phyloP scores from a whole-genome alignment of 2,329 filamentous ascomycete genomes.

The Xylariaceae sp. region DNA sequence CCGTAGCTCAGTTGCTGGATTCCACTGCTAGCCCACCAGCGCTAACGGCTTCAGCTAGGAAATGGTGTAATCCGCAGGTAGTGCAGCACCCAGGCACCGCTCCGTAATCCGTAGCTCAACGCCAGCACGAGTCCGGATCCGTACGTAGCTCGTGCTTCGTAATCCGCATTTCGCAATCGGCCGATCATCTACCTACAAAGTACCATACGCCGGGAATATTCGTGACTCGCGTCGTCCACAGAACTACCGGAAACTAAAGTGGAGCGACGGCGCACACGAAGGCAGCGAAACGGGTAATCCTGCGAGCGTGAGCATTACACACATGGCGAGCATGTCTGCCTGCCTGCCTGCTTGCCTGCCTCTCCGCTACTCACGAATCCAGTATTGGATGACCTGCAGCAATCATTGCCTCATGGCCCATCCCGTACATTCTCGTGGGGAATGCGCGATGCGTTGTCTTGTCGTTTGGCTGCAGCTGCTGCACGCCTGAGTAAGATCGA shows the following conservation, averaged over 20 bases:
- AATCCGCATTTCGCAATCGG: too few species aligned
- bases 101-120: too few species aligned
- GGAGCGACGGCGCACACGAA: not conserved
- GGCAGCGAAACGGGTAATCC: not conserved
- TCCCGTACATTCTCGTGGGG: not conserved
- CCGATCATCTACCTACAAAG: too few species aligned
- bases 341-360: too few species aligned
- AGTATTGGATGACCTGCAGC: too few species aligned
- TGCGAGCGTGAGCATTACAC: not conserved
- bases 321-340: not conserved
- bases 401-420: conserved; percentile 1
- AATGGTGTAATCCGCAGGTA: not conserved
- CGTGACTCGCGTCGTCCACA: not conserved
- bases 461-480: conserved; percentile 11
- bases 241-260: not conserved
- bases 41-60: not conserved
- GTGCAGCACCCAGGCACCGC: not conserved
- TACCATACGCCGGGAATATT: not conserved
- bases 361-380: too few species aligned
- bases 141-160: too few species aligned
- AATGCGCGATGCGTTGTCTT: not conserved
- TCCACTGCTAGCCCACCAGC: not conserved
- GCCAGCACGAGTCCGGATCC: not conserved
- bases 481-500: conserved; percentile 24
- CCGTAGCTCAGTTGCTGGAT: not conserved